These are phyloP conservation scores for Solanum tacnaense DNA, from an alignment of 257 asterid genomes.

Conservation along the genomic window DNA sequence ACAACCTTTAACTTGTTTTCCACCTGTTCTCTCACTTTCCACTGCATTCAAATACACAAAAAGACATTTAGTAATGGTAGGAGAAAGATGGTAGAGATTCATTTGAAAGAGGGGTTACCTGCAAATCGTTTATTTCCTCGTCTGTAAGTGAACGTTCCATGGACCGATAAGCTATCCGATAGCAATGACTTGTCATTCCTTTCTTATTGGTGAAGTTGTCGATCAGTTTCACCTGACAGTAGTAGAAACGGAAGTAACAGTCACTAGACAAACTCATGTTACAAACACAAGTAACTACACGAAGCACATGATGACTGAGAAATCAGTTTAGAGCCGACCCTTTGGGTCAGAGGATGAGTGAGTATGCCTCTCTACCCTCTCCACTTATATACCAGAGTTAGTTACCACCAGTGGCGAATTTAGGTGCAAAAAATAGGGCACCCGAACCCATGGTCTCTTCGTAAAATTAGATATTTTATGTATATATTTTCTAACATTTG, in stretches of 20 bases:
- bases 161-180: conserved; percentile 80
- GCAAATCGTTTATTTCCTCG: conserved; percentile 87
- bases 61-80: background rate
- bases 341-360: background rate
- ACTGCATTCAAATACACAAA: conserved; percentile 33
- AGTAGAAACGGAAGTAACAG: background rate
- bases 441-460: too few species aligned
- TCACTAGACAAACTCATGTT: background rate
- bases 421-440: too few species aligned
- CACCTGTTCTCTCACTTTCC: conserved; percentile 87
- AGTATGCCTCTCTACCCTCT: background rate
- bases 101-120: conserved; percentile 34
- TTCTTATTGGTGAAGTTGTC: conserved; percentile 87
- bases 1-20: conserved; percentile 73
- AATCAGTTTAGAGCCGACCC: background rate
- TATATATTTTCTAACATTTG: too few species aligned
- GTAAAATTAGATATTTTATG: too few species aligned
- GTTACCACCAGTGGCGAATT: too few species aligned
- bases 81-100: background rate
- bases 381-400: background rate
- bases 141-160: conserved; percentile 94
- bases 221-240: conserved; percentile 55
- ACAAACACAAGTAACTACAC: background rate
- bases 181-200: conserved; percentile 92
- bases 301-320: background rate